Percentiles rank a stretch among this genome's conserved stretches.
Conservation (phyloP, 1,284 basidiomycete genomes). For the Cutaneotrichosporon cutaneum region DNA sequence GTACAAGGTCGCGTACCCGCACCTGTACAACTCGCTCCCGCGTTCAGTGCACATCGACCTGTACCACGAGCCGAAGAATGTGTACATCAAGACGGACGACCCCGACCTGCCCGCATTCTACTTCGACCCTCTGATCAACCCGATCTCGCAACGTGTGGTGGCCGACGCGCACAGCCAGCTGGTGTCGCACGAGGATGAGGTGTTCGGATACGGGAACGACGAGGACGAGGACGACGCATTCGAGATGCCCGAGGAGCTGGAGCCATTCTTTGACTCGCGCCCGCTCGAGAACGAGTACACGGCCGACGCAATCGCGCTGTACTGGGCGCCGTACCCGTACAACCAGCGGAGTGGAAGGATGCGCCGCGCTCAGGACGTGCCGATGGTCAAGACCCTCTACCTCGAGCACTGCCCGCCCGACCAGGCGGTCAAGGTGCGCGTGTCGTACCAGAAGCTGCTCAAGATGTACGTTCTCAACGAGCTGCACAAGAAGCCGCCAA, state of each 20-base stretch:
- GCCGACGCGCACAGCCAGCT: conserved; percentile 77
- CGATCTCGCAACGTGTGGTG: conserved; percentile 83
- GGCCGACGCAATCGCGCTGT: conserved; percentile 93
- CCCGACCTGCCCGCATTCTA: conserved; percentile 99
- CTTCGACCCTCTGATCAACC: conserved; percentile 97
- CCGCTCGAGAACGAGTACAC: conserved; percentile 87
- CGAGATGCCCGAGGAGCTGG: conserved; percentile 74
- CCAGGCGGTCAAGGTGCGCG: conserved; percentile 96
- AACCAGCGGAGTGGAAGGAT: conserved; percentile 87
- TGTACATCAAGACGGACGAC: conserved; percentile 98
- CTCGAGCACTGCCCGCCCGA: conserved; percentile 96
- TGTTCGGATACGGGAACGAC: conserved; percentile 82
- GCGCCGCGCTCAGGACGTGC: conserved; percentile 90
- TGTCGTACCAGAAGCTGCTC: conserved; percentile 97
- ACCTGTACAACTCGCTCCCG: conserved; percentile 97
- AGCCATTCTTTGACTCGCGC: conserved; percentile 79
- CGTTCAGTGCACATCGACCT: conserved; percentile 88
- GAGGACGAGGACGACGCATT: conserved; percentile 71
- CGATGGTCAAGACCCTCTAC: conserved; percentile 96
- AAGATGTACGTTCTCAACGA: conserved; percentile 97
- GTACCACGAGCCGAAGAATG: conserved; percentile 94
- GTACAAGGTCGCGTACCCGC: conserved; percentile 99
- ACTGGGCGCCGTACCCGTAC: conserved; percentile 99
- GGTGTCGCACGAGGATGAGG: conserved; percentile 81
- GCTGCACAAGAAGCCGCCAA: conserved; percentile 81